phyloP scores from a whole-genome alignment of 306 rosid species.

The Senna tora region DNA sequence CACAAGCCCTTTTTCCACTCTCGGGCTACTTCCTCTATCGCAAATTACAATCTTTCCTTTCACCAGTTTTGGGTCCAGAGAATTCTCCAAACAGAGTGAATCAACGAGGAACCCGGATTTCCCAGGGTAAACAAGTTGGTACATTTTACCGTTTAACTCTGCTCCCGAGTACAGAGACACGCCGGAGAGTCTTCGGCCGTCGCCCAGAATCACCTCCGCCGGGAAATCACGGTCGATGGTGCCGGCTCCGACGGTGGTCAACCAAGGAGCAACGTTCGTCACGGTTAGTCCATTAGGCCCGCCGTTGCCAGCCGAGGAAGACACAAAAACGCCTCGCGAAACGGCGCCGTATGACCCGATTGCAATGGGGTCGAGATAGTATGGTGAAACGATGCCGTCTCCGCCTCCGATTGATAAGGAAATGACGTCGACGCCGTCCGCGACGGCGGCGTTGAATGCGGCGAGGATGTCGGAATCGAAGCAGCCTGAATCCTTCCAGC shows the following conservation, averaged over 20 bases:
- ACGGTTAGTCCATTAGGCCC: conserved; percentile 87
- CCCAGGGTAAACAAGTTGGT: conserved; percentile 74
- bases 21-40: conserved; percentile 76
- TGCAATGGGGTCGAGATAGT: conserved; percentile 86
- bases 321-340: conserved; percentile 71
- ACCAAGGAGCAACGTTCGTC: conserved; percentile 84
- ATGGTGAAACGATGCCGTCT: conserved; percentile 74
- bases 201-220: conserved; percentile 60
- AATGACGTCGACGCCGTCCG: conserved; percentile 83
- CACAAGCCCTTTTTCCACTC: conserved; percentile 85
- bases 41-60: conserved; percentile 79
- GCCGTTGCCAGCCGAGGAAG: conserved; percentile 83
- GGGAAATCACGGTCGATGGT: conserved; percentile 91
- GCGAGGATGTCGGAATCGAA: conserved; percentile 86
- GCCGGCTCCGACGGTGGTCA: conserved; percentile 88
- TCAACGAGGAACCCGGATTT: conserved; percentile 65
- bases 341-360: conserved; percentile 88
- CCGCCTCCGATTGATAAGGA: conserved; percentile 89
- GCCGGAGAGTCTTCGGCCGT: conserved; percentile 64
- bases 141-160: conserved; percentile 65
- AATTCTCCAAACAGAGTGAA: conserved; percentile 84
- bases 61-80: conserved; percentile 68
- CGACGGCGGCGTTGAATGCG: conserved; percentile 75
- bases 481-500: conserved; percentile 89
- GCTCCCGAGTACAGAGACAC: conserved; percentile 77